phyloP scores from a whole-genome alignment of 257 asterid genomes.

The Mitragyna speciosa region DNA sequence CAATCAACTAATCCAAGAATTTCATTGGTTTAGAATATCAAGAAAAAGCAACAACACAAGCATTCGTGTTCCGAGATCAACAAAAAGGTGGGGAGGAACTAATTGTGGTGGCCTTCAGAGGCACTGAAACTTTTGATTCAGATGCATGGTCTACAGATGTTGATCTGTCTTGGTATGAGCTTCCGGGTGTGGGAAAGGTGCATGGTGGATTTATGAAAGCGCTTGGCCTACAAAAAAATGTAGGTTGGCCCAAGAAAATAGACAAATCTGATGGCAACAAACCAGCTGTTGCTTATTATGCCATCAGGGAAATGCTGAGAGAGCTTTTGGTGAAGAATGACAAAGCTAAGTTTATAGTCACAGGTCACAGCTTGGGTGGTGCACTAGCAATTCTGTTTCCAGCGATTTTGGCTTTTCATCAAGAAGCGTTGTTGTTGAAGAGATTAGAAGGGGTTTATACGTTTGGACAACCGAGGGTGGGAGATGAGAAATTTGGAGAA shows the following conservation, averaged over 20 bases:
- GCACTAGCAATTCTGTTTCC: constrained; percentile 59
- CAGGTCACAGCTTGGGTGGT: constrained; percentile 79
- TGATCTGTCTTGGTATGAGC: background rate
- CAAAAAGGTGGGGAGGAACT: background rate
- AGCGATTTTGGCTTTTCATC: constrained; percentile 43
- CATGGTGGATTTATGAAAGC: constrained; percentile 68
- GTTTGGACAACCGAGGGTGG: constrained; percentile 73
- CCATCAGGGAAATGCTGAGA: constrained; percentile 38
- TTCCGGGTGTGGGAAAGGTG: constrained; percentile 39
- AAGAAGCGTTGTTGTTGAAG: constrained; percentile 35
- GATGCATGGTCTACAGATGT: background rate
- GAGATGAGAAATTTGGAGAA: constrained; percentile 46
- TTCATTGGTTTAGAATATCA: constrained; percentile 31
- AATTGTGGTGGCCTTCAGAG: background rate
- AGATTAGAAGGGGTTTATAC: constrained; percentile 58
- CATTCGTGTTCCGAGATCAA: constrained; percentile 33
- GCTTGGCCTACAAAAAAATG: constrained; percentile 45
- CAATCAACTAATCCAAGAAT: background rate
- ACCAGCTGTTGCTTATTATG: constrained; percentile 32
- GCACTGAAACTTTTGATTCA: background rate
- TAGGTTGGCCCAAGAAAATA: constrained; percentile 30
- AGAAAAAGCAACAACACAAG: constrained; percentile 42
- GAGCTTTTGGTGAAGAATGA: constrained; percentile 8
- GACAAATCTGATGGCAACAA: too few species aligned
- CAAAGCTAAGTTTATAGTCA: constrained; percentile 34